Conservation (phyloP, 441 rosid genomes). For the Arabidopsis hybrid region DNA sequence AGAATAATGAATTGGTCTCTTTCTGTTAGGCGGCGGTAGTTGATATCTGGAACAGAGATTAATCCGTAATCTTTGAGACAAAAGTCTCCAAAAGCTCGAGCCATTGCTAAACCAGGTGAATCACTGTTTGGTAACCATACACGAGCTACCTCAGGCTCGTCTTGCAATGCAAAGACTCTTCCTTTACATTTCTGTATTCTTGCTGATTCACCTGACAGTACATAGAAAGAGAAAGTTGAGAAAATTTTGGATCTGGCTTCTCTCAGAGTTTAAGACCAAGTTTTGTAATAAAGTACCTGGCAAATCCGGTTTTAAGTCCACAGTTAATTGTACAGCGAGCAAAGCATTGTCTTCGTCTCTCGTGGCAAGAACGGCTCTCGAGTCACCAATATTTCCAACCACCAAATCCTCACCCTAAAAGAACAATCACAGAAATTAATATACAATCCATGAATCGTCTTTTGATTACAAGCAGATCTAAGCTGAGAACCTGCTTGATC, state of each 20-base stretch:
- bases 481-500: conserved; percentile 65
- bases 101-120: conserved; percentile 87
- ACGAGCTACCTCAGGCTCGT: conserved; percentile 87
- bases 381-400: conserved; percentile 75
- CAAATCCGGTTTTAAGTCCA: conserved; percentile 82
- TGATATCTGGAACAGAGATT: conserved; percentile 72
- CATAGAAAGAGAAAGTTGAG: conserved; percentile 27
- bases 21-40: conserved; percentile 57
- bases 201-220: conserved; percentile 66
- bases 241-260: neutral
- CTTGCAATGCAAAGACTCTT: conserved; percentile 81
- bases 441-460: neutral
- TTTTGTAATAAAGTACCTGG: conserved; percentile 57
- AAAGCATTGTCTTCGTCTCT: conserved; percentile 62
- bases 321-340: conserved; percentile 63
- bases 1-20: conserved; percentile 70
- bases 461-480: conserved; percentile 6
- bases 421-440: neutral
- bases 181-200: conserved; percentile 77
- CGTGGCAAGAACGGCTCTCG: conserved; percentile 75
- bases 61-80: conserved; percentile 86
- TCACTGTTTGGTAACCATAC: conserved; percentile 82
- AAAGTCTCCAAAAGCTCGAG: conserved; percentile 81
- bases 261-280: conserved; percentile 39
- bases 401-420: conserved; percentile 66